phyloP scores from a whole-genome alignment of 1,139 yeast species.

The Yamadazyma atlantica region DNA sequence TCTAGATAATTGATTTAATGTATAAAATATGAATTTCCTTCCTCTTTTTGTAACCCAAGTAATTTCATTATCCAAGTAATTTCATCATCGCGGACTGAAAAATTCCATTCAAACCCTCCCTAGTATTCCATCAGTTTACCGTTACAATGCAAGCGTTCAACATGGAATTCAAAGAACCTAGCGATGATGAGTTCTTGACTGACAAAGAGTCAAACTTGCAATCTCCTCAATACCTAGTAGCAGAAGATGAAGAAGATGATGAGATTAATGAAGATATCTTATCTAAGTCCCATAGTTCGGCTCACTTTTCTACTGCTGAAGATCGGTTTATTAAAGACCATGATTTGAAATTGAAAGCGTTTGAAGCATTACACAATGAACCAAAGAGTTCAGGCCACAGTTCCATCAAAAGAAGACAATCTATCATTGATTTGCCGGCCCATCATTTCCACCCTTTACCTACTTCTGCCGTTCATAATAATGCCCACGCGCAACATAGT shows the following conservation, averaged over 20 bases:
- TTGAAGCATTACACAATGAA: constrained; percentile 47
- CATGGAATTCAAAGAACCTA: constrained; percentile 4
- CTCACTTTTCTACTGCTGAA: constrained; percentile 67
- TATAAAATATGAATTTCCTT: too few relatives aligned
- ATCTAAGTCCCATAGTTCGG: constrained; percentile 37
- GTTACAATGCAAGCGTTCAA: constrained; percentile 7
- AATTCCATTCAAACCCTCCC: background rate
- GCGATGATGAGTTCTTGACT: constrained; percentile 26
- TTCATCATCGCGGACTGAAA: too few relatives aligned
- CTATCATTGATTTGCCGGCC: constrained; percentile 51
- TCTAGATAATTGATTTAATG: background rate
- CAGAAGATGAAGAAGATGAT: constrained; percentile 20
- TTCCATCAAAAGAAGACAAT: constrained; percentile 47
- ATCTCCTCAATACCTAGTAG: constrained; percentile 15
- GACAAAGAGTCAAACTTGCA: constrained; percentile 9
- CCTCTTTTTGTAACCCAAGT: too few relatives aligned
- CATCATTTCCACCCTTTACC: constrained; percentile 25
- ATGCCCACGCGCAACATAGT: constrained; percentile 15
- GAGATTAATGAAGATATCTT: constrained; percentile 21
- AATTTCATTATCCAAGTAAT: too few relatives aligned
- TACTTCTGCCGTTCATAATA: constrained; percentile 14
- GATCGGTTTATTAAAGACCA: constrained; percentile 67
- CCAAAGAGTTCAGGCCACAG: constrained; percentile 10
- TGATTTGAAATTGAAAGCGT: constrained; percentile 67
- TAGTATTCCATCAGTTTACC: background rate